Base-by-base conservation (phyloP, 495 filamentous ascomycete genomes). In the Aspergillus taichungensis region DNA sequence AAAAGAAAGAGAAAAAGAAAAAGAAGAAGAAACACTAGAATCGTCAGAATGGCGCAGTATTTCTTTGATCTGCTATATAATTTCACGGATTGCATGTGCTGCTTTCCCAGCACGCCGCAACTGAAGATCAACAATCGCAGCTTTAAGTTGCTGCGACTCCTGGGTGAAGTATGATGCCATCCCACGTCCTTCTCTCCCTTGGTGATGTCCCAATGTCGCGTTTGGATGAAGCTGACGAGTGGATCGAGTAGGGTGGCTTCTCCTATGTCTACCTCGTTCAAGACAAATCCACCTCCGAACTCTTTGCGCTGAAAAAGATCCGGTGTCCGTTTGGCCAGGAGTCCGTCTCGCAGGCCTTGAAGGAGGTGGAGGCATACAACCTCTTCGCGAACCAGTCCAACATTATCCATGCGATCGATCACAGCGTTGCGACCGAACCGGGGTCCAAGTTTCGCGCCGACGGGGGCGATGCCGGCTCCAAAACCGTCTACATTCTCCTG, bases 241-340 rank as follows among this genome's bases (percentile, higher is more conserved):
- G 47, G 31, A 34, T n/a, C 9, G 34, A 39, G 42, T 59, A 91
- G 80, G 91, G 91, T 63, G 91, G 92, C 47, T 98, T 97, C 74
- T 92, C 86, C 52, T 97, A 97, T 62, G 92, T 98, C 48, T 98
- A 98, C 67, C 85, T 98, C 43, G 92, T 98, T 29, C 86, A 96
- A 76, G 88, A 94, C 58, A 90, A 83, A 35, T 70, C 75, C 29
- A 83, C 77, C 40, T 82, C 84, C 14, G 78, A 87, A 48, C 76
- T 96, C 34, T 94, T 90, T 68, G 92, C 92, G 6, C 78, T 98
- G 30, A 98, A 98, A 68, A 97, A 97, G 71, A 98, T 98, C 60
- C 82, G 91, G 54, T 98, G 88, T 69, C 92, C 92, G 10, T 96
- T 98, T 60, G 92, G 92, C 51, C 83, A 90, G 63, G 92, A 98